phyloP scores from a whole-genome alignment of 495 filamentous ascomycete genomes.

The Annulohypoxylon bovei region DNA sequence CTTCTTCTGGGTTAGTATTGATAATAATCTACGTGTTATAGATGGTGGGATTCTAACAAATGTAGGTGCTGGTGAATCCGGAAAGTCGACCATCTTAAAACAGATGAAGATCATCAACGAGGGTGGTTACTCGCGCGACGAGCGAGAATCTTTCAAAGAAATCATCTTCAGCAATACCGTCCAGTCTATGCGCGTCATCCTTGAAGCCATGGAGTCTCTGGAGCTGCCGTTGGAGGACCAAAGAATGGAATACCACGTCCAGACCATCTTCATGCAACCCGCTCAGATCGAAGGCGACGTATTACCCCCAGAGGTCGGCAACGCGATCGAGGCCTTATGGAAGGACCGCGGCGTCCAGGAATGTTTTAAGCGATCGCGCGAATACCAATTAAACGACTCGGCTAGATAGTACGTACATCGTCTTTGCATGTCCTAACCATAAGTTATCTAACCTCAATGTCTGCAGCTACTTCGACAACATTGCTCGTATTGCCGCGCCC shows the following conservation, averaged over 20 bases:
- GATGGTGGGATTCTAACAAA: slow-evolving; percentile 32
- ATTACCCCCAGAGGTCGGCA: slow-evolving; percentile 92
- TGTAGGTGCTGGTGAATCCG: slow-evolving; percentile 97
- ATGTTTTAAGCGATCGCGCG: slow-evolving; percentile 92
- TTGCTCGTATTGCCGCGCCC: slow-evolving; percentile 87
- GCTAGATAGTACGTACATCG: slow-evolving; percentile 87
- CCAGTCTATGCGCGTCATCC: slow-evolving; percentile 94
- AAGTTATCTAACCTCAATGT: slow-evolving; percentile 46
- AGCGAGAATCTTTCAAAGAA: slow-evolving; percentile 88
- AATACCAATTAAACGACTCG: slow-evolving; percentile 98
- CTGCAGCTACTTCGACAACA: slow-evolving; percentile 92
- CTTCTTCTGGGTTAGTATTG: slow-evolving; percentile 84
- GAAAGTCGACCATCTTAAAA: slow-evolving; percentile 98
- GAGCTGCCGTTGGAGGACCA: slow-evolving; percentile 89
- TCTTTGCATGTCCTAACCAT: not conserved
- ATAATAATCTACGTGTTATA: slow-evolving; percentile 6
- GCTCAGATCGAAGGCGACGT: slow-evolving; percentile 95
- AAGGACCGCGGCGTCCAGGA: slow-evolving; percentile 93
- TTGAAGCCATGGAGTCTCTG: slow-evolving; percentile 95
- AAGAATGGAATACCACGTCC: slow-evolving; percentile 90
- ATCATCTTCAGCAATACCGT: slow-evolving; percentile 99
- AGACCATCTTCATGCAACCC: slow-evolving; percentile 96
- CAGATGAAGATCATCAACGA: slow-evolving; percentile 97
- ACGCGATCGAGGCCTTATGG: slow-evolving; percentile 93
- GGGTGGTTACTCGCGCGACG: slow-evolving; percentile 80